Evolutionary conservation across 768 basidiomycete species (phyloP).

Genomic region (Cytidiella melzeri): DNA sequence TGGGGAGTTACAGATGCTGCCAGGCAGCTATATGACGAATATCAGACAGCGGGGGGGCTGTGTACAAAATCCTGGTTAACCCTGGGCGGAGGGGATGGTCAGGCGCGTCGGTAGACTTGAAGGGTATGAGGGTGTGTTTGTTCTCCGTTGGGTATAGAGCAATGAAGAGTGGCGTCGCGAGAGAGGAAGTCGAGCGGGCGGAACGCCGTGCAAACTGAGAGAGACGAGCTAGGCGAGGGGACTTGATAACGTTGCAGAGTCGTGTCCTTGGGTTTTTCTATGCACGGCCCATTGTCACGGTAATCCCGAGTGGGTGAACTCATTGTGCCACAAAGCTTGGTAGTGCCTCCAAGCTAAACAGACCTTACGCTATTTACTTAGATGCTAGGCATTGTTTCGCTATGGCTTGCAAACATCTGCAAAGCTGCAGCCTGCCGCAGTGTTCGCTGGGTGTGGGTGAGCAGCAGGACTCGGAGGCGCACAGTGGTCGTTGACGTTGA

Average conservation of each 20-base stretch:
- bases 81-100: constrained; percentile 5
- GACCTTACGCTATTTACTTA: too few species aligned
- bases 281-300: not conserved
- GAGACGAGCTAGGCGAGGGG: not conserved
- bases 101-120: not conserved
- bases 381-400: too few species aligned
- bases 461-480: too few species aligned
- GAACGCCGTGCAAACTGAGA: not conserved
- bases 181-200: not conserved
- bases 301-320: too few species aligned
- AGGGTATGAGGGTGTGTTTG: too few species aligned
- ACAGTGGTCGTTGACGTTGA: too few species aligned
- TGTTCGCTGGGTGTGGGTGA: too few species aligned
- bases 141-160: not conserved
- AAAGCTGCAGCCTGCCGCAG: too few species aligned
- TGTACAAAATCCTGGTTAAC: not conserved
- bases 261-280: not conserved
- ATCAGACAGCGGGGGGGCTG: not conserved
- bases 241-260: not conserved
- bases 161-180: not conserved
- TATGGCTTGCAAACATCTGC: too few species aligned
- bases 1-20: not conserved
- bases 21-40: not conserved
- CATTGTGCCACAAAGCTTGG: too few species aligned
- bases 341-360: too few species aligned